Conservation (phyloP, 2,329 filamentous ascomycete genomes). For the Cyclaneusma minus region DNA sequence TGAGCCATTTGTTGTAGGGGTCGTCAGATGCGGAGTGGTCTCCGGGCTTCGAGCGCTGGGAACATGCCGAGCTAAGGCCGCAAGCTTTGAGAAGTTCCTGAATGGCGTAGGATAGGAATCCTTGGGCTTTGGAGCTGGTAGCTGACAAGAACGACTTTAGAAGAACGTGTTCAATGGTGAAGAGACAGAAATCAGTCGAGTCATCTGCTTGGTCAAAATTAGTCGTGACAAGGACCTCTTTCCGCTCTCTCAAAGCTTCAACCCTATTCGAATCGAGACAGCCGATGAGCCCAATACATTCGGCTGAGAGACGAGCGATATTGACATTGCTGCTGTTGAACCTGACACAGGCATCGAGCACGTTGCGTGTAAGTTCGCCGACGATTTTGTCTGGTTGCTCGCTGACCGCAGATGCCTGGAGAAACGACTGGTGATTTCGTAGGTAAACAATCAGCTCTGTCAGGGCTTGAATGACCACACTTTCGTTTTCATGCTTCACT, state of each 20-base stretch:
- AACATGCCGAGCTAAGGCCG: slow-evolving; percentile 45
- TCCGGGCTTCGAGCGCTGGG: slow-evolving; percentile 17
- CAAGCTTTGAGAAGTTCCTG: slow-evolving; percentile 75
- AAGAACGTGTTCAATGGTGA: slow-evolving; percentile 72
- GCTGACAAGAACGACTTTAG: slow-evolving; percentile 86
- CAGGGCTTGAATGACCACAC: slow-evolving; percentile 71
- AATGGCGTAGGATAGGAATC: slow-evolving; percentile 87
- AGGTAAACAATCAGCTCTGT: slow-evolving; percentile 64
- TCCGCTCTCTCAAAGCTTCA: slow-evolving; percentile 62
- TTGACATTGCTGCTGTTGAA: slow-evolving; percentile 54
- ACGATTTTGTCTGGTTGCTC: slow-evolving; percentile 72
- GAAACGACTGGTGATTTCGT: slow-evolving; percentile 53
- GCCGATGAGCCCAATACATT: slow-evolving; percentile 76
- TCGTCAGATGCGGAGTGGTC: slow-evolving; percentile 33
- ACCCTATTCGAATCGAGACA: slow-evolving; percentile 85
- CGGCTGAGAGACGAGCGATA: slow-evolving; percentile 59
- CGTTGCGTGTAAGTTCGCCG: slow-evolving; percentile 52
- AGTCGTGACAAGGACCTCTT: slow-evolving; percentile 69
- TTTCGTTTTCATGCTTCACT: slow-evolving; percentile 67
- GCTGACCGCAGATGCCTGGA: slow-evolving; percentile 66
- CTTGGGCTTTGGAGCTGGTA: slow-evolving; percentile 75
- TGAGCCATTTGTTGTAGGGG: slow-evolving; percentile 59
- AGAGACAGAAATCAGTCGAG: slow-evolving; percentile 71
- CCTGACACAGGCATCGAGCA: slow-evolving; percentile 74
- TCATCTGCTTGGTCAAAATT: slow-evolving; percentile 74